Evolutionary conservation across 202 grass and related monocot species (phyloP).

Genomic region (Schoenoplectus tabernaemontani): DNA sequence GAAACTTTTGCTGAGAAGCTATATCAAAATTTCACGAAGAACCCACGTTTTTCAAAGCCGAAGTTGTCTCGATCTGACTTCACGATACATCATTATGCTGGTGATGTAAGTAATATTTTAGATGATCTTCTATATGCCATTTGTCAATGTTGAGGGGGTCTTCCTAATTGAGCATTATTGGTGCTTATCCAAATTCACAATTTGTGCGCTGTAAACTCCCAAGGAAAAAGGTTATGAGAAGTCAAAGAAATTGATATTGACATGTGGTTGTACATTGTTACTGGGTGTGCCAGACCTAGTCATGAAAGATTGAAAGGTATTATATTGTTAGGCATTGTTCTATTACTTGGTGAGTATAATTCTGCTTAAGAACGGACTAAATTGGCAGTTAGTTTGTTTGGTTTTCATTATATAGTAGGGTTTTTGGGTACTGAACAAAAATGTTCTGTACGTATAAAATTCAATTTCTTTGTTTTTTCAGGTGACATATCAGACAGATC

Average conservation of each 20-base stretch:
- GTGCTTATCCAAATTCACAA: not conserved
- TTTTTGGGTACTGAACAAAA: not conserved
- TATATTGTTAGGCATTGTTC: not conserved
- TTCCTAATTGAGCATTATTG: not conserved
- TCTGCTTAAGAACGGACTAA: not conserved
- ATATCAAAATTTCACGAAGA: conserved; percentile 86
- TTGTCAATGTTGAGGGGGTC: too few species aligned
- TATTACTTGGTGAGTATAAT: not conserved
- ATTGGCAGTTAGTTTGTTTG: not conserved
- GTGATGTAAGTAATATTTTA: conserved; percentile 68
- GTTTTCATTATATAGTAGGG: not conserved
- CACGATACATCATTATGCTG: conserved; percentile 90
- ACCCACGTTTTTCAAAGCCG: conserved; percentile 66
- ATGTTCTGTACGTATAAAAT: not conserved
- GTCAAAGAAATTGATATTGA: not conserved
- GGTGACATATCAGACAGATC: conserved; percentile 90
- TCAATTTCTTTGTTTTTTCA: conserved; percentile 33
- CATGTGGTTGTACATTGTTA: not conserved
- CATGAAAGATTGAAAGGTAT: not conserved
- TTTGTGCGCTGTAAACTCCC: not conserved
- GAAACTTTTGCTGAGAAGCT: conserved; percentile 98
- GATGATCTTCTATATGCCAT: not conserved
- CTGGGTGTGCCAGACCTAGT: not conserved
- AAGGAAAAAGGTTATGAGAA: not conserved
- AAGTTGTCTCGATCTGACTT: conserved; percentile 91